Evolutionary conservation across 2,329 filamentous ascomycete genomes (phyloP).

Genomic region (Eutypa lata): DNA sequence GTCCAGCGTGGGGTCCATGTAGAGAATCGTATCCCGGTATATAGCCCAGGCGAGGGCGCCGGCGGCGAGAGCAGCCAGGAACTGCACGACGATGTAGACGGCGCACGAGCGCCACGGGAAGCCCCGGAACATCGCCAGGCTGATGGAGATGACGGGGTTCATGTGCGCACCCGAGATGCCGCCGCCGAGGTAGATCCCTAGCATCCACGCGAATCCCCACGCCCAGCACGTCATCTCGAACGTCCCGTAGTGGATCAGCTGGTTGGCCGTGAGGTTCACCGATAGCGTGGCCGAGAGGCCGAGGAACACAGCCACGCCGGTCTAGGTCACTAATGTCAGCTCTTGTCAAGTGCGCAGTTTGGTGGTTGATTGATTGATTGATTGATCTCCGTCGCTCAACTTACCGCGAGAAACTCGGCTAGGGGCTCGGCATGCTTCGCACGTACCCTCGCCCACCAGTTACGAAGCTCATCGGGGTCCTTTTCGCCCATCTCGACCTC

Average conservation of each 20-base stretch:
- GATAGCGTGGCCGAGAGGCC: conserved; percentile 21
- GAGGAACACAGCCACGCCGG: conserved; percentile 20
- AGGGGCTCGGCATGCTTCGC: conserved; percentile 23
- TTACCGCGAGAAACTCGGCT: conserved; percentile 22
- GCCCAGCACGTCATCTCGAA: conserved; percentile 26
- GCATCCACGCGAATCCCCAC: conserved; percentile 27
- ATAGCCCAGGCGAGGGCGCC: conserved; percentile 26
- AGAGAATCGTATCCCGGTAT: conserved; percentile 24
- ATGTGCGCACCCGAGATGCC: conserved; percentile 25
- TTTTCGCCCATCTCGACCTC: conserved; percentile 12
- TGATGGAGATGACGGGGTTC: conserved; percentile 34
- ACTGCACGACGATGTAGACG: conserved; percentile 27
- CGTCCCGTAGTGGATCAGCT: conserved; percentile 17
- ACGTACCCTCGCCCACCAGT: conserved; percentile 23
- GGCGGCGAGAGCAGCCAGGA: conserved; percentile 24
- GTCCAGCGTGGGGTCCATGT: conserved; percentile 27
- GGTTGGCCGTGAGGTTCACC: conserved; percentile 20
- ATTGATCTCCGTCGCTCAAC: background rate
- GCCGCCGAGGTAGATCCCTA: conserved; percentile 26
- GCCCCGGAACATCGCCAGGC: conserved; percentile 31
- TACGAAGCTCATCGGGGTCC: conserved; percentile 21
- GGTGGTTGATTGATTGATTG: too few relatives aligned
- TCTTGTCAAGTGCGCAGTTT: too few relatives aligned
- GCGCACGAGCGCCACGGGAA: conserved; percentile 33
- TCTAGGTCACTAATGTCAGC: conserved; percentile 7